These are phyloP conservation scores for Nematocida ironsii DNA, from an alignment of 371 early-diverging fungal genomes.

Conservation along the genomic window DNA sequence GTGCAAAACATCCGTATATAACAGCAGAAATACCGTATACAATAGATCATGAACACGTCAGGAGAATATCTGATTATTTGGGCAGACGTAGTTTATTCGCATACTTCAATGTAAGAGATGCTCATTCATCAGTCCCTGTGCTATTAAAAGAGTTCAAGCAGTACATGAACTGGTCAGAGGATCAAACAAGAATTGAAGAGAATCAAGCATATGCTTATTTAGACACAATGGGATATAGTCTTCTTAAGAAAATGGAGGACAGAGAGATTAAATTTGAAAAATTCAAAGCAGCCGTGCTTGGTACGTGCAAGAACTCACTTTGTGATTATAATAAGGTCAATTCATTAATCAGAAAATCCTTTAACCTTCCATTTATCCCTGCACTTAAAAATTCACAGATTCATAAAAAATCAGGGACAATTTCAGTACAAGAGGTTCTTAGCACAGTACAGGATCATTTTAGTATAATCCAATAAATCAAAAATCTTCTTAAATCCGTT, in stretches of 20 bases:
- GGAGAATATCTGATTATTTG: conserved; percentile 83
- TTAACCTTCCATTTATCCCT: too few species aligned
- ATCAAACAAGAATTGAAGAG: conserved; percentile 25
- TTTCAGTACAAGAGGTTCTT: too few species aligned
- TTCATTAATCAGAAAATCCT: not conserved
- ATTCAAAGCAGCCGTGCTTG: not conserved
- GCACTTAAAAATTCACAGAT: too few species aligned
- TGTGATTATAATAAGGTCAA: not conserved
- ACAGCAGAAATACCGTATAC: conserved; percentile 90
- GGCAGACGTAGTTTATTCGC: conserved; percentile 86
- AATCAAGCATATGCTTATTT: conserved; percentile 20
- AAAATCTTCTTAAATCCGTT: too few species aligned
- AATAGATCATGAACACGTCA: conserved; percentile 83
- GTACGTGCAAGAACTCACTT: not conserved
- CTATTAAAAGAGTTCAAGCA: conserved; percentile 75
- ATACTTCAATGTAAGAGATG: conserved; percentile 86
- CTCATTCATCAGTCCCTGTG: conserved; percentile 77
- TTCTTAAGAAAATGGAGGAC: conserved; percentile 43
- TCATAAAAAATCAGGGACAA: too few species aligned
- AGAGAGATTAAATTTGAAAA: not conserved
- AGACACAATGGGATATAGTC: conserved; percentile 46
- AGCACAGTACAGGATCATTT: too few species aligned
- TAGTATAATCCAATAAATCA: too few species aligned
- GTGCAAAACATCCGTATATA: conserved; percentile 81
- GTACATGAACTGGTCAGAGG: conserved; percentile 49